Base-by-base conservation (phyloP, 108 stramenopile species). In the Fragilaria radians region DNA sequence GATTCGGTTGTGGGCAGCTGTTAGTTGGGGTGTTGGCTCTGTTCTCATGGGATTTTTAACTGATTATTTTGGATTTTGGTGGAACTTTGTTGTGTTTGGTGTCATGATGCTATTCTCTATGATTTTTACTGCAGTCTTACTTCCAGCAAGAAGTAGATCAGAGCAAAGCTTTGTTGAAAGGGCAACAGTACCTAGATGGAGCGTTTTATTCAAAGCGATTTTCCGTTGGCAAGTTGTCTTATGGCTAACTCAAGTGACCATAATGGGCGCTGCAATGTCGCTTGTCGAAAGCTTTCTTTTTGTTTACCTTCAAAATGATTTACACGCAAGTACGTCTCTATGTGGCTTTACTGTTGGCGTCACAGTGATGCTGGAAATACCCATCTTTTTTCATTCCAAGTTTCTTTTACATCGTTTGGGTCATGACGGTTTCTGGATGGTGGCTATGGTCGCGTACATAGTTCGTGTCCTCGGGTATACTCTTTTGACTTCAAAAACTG, bases 281-380 rank as follows among this genome's bases (percentile, higher is more conserved):
- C 68, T 67, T 0, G 72, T 73, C 18, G 77, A 78, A 53, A 48
- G 77, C 3, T 48, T 78, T 28, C 80, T 61, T 61, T 77, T 85
- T 68, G 63, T 66, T 29, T 48, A 21, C 18, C 52, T 81, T n/a
- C 70, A 66, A 19, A 61, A 61, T 73, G 77, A 78, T 56, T 33
- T 78, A 19, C 0, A 71, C 26, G 45, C 77, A n/a, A 67, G 57
- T 7, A 69, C 26, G 34, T 23, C 57, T 19, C 34, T 72, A 17
- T 57, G 57, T 26, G 67, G 67, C 4, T 4, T 57, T 22, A 63
- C 73, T 17, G 73, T 74, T 28, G 32, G 33, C n/a, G 63, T 86
- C 9, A 86, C 85, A 0, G 85, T 82, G 1, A n/a, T 86, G 11
- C 82, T 86, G 52, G 85, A 86, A 51, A 66, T 86, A 3, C 85